Evolutionary conservation across 257 asterid genomes (phyloP).

Genomic region (Osmanthus fragrans): DNA sequence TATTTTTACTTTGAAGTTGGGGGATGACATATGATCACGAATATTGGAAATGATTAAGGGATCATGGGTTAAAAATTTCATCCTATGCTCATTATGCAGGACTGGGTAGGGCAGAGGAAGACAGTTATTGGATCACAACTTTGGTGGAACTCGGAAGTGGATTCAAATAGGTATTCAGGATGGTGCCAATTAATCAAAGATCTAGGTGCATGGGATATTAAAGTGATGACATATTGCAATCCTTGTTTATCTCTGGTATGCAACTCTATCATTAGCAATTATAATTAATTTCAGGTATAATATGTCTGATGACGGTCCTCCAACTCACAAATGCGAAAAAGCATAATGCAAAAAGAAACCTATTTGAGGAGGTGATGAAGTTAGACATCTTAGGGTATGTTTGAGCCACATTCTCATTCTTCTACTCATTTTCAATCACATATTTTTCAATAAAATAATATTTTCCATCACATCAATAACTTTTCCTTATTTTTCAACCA

Average conservation of each 20-base stretch:
- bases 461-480: no score
- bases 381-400: constrained; percentile 72
- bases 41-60: background rate
- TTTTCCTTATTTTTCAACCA: no score
- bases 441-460: no score
- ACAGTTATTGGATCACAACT: constrained; percentile 95
- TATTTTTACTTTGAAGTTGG: background rate
- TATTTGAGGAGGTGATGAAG: constrained; percentile 76
- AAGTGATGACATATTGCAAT: constrained; percentile 97
- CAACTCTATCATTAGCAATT: constrained; percentile 3
- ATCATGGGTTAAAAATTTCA: background rate
- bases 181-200: constrained; percentile 69
- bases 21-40: background rate
- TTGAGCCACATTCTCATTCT: no score
- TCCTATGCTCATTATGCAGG: constrained; percentile 40
- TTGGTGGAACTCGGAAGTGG: constrained; percentile 99
- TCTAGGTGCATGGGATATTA: constrained; percentile 47
- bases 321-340: constrained; percentile 45
- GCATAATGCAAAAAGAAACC: constrained; percentile 57
- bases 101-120: constrained; percentile 95
- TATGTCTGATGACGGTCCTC: background rate
- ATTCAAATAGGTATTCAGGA: constrained; percentile 67
- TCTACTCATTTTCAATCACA: no score
- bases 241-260: constrained; percentile 96
- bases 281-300: background rate